These are phyloP conservation scores for Trichomonas vaginalis DNA, from an alignment of 208 protist species.

Conservation along the genomic window DNA sequence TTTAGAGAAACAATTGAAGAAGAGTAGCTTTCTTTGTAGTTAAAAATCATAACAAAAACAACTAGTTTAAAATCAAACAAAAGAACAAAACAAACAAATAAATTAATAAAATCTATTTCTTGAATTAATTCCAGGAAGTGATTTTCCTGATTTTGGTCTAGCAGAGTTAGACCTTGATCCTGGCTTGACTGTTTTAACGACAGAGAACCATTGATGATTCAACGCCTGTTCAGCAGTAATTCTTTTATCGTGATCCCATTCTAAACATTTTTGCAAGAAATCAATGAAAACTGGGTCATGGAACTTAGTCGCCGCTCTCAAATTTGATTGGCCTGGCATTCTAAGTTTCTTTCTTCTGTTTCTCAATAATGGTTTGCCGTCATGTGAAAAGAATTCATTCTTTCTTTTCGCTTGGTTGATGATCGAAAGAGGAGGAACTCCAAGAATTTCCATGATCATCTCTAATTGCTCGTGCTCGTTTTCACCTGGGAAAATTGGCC, in stretches of 20 bases:
- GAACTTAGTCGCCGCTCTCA: background rate
- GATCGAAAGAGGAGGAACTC: conserved; percentile 24
- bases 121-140: background rate
- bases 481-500: conserved; percentile 42
- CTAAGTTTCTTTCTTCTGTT: background rate
- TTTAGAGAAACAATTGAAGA: no score
- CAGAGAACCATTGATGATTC: conserved; percentile 16
- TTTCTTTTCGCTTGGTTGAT: background rate
- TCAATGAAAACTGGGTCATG: background rate
- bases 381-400: background rate
- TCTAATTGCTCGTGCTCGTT: conserved; percentile 33
- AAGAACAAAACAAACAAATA: background rate
- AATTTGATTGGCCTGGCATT: background rate
- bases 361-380: background rate
- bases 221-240: conserved; percentile 18
- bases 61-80: background rate
- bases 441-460: conserved; percentile 23
- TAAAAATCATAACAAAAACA: no score
- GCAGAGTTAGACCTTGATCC: background rate
- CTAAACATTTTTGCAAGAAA: conserved; percentile 22
- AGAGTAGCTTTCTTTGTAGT: no score
- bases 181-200: background rate
- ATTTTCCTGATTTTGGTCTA: background rate
- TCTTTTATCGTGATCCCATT: conserved; percentile 21
- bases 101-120: background rate